Conservation (phyloP, 2,329 filamentous ascomycete species). For the Cercospora sp. region DNA sequence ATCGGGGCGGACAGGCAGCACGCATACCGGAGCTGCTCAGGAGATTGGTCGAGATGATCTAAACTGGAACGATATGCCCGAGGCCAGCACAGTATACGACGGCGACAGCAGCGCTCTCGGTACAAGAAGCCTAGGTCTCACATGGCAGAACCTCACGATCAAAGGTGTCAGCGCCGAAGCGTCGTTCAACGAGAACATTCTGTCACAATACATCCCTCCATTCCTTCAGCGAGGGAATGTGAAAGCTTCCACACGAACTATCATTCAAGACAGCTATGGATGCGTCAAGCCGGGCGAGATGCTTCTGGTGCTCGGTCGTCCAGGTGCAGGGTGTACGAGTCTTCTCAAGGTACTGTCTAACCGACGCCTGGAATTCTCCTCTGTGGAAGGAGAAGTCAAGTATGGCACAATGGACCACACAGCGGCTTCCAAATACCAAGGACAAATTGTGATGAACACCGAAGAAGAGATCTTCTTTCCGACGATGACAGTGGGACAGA, state of each 20-base stretch:
- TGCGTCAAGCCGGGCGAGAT: constrained; percentile 62
- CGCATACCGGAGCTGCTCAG: neutral
- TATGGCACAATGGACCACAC: constrained; percentile 52
- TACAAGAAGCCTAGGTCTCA: constrained; percentile 54
- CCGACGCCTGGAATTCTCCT: constrained; percentile 45
- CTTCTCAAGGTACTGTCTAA: constrained; percentile 71
- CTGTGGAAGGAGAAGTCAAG: constrained; percentile 57
- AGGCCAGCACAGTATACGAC: neutral
- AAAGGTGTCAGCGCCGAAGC: constrained; percentile 62
- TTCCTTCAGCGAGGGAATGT: neutral
- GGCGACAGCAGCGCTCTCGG: neutral
- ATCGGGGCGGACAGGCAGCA: neutral
- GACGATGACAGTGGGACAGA: constrained; percentile 56
- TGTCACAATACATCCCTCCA: constrained; percentile 50
- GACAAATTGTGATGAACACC: constrained; percentile 48
- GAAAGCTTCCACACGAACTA: constrained; percentile 49
- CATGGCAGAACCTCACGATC: constrained; percentile 65
- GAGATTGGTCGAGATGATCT: neutral
- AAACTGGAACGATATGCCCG: neutral
- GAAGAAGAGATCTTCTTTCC: constrained; percentile 55
- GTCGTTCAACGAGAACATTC: constrained; percentile 61
- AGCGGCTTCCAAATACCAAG: constrained; percentile 46
- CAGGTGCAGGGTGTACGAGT: constrained; percentile 57
- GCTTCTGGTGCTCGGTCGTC: constrained; percentile 33
- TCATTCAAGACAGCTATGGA: constrained; percentile 61